phyloP scores from a whole-genome alignment of 768 basidiomycete species.

The Collybia sordida region DNA sequence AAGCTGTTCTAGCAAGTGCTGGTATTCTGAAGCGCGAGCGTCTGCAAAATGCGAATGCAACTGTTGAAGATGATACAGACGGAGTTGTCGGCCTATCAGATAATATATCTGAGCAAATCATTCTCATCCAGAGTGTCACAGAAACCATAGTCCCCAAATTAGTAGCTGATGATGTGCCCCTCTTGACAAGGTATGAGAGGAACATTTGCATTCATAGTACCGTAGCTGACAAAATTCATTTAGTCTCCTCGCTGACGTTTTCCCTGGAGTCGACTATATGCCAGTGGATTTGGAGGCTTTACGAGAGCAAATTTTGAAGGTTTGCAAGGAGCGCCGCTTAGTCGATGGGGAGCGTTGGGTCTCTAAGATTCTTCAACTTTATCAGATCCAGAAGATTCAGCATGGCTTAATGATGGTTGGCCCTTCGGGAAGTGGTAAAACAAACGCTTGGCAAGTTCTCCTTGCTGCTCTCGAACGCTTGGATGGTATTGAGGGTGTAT shows the following conservation, averaged over 20 bases:
- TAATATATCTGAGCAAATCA: conserved; percentile 84
- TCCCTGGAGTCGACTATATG: conserved; percentile 91
- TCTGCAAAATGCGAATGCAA: conserved; percentile 49
- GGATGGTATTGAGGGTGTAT: conserved; percentile 88
- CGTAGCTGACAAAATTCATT: conserved; percentile 4
- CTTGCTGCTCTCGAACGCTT: conserved; percentile 87
- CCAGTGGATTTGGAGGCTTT: conserved; percentile 88
- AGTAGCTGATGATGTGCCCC: conserved; percentile 94
- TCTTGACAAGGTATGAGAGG: conserved; percentile 75
- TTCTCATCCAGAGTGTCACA: conserved; percentile 96
- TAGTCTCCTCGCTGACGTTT: conserved; percentile 93
- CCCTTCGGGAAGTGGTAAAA: conserved; percentile 95
- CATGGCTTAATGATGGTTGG: conserved; percentile 99
- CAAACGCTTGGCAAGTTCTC: conserved; percentile 94
- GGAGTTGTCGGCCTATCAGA: conserved; percentile 63
- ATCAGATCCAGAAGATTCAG: conserved; percentile 99
- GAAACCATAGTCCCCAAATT: conserved; percentile 99
- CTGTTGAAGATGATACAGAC: conserved; percentile 34
- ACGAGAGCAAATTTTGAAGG: conserved; percentile 80
- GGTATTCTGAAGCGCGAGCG: conserved; percentile 97
- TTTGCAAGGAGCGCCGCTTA: conserved; percentile 86
- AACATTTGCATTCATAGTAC: not conserved
- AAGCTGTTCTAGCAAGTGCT: conserved; percentile 94
- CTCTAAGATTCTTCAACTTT: conserved; percentile 93
- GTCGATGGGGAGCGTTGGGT: conserved; percentile 88